phyloP scores from a whole-genome alignment of 768 basidiomycete genomes.

The Collybia mongolica region DNA sequence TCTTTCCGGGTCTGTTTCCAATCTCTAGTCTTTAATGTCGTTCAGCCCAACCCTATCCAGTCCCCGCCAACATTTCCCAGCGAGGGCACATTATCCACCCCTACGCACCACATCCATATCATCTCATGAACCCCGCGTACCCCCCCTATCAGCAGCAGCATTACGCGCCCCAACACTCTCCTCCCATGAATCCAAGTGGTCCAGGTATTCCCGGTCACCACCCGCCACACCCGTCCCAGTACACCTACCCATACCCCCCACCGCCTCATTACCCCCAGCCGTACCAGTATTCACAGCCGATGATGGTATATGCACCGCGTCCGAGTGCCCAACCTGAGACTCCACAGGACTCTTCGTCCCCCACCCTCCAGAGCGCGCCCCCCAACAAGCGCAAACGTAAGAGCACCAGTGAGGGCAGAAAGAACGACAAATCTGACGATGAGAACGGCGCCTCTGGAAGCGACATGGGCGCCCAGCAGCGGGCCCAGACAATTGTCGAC shows the following conservation, averaged over 20 bases:
- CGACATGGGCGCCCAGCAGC: slow-evolving; percentile 32
- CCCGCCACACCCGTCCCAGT: slow-evolving; percentile 32
- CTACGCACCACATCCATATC: slow-evolving; percentile 52
- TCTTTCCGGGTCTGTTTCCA: slow-evolving; percentile 2
- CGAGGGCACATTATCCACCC: slow-evolving; percentile 43
- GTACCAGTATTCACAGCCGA: slow-evolving; percentile 69
- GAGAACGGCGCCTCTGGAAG: slow-evolving; percentile 51
- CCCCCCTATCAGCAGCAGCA: slow-evolving; percentile 37
- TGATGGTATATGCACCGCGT: slow-evolving; percentile 67
- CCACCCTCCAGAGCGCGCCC: slow-evolving; percentile 30
- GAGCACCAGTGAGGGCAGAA: slow-evolving; percentile 32
- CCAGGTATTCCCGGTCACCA: slow-evolving; percentile 39
- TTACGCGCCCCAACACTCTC: slow-evolving; percentile 25
- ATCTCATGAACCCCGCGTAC: slow-evolving; percentile 73
- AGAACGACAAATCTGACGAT: slow-evolving; percentile 52
- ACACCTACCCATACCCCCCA: slow-evolving; percentile 57
- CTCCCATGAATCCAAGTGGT: slow-evolving; percentile 23
- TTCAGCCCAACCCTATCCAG: slow-evolving; percentile 21
- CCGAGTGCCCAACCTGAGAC: slow-evolving; percentile 31
- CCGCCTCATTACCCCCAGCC: slow-evolving; percentile 56
- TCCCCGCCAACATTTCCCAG: slow-evolving; percentile 28
- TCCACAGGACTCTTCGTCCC: slow-evolving; percentile 32
- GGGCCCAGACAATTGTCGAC: slow-evolving; percentile 41
- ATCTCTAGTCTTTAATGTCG: slow-evolving; percentile 18
- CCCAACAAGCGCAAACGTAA: slow-evolving; percentile 68